Evolutionary conservation across 2,329 filamentous ascomycete genomes (phyloP), one percentile per base, ranked within the genome.

Genomic region (Trichoderma atroviride): DNA sequence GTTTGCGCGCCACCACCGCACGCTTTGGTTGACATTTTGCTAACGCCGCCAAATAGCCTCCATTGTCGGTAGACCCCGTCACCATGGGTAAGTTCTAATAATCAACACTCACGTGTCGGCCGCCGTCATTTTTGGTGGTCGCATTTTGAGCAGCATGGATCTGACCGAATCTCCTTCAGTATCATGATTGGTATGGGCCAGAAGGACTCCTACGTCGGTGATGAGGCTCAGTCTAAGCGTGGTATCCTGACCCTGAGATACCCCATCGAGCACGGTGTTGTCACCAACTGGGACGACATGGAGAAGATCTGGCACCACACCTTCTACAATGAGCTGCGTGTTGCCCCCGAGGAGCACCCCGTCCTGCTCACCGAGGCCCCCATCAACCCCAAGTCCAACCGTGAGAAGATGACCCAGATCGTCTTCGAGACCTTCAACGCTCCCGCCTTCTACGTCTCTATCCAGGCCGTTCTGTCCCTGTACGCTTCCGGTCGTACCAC

Each of bases 171-270:
- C 73, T 73, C 33, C 73, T 73, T 29, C 79, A 97, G 95, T 90
- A 98, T 99, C 89, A 99, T 99, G 96, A 98, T 99, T 84, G 96
- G 96, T 90, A 99, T 99, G 96, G 96, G 96, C 80, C 96, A 98
- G 88, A 99, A 99, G 89, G 96, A 99, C 90, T 98, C 96, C 74
- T 99, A 99, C 83, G 96, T 99, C 79, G 96, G 96, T 89, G 96
- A 99, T 87, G 96, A 99, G 89, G 96, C 96, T 87, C 96, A 99
- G 89, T 99, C 96, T 83, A 99, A 99, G 94, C 95, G 96, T 96
- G 96, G 96, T 97, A 98, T 99, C 87, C 91, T 99, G 79, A 98
- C 95, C 74, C 90, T 99, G 83, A 92, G 96, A 88, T 99, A 99
- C 87, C 96, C 96, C 82, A 99, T 99, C 83, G 96, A 99, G 90